Percentiles rank a stretch among this genome's conserved stretches.
phyloP scores from a whole-genome alignment of 1,139 yeast species.

The Meyerozyma guilliermondii region DNA sequence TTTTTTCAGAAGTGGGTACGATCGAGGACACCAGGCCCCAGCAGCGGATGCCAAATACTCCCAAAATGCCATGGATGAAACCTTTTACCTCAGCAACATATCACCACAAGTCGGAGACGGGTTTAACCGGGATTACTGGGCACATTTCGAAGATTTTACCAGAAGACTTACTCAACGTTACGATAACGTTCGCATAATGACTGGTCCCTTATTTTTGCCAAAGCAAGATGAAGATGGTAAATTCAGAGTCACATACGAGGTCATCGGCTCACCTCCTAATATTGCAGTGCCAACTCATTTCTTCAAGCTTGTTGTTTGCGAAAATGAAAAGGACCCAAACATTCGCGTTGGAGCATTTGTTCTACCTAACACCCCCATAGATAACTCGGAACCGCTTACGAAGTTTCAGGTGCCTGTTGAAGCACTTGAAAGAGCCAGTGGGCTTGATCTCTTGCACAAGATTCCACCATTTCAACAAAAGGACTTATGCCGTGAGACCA shows the following conservation, averaged over 20 bases:
- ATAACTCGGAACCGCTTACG: slow-evolving; percentile 64
- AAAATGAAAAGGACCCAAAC: slow-evolving; percentile 43
- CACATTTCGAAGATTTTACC: slow-evolving; percentile 87
- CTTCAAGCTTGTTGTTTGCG: slow-evolving; percentile 86
- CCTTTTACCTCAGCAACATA: slow-evolving; percentile 83
- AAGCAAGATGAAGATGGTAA: slow-evolving; percentile 71
- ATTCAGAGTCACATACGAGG: slow-evolving; percentile 79
- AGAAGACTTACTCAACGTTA: slow-evolving; percentile 68
- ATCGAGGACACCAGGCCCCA: slow-evolving; percentile 96
- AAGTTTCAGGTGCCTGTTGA: slow-evolving; percentile 84
- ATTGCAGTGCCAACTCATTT: slow-evolving; percentile 98
- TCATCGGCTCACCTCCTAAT: slow-evolving; percentile 94
- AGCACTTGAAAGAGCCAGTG: slow-evolving; percentile 82
- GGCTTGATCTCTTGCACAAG: slow-evolving; percentile 72
- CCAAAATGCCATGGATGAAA: slow-evolving; percentile 91
- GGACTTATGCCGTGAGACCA: slow-evolving; percentile 73
- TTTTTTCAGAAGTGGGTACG: slow-evolving; percentile 93
- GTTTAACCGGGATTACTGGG: slow-evolving; percentile 95
- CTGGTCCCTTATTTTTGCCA: slow-evolving; percentile 93
- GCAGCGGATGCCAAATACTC: slow-evolving; percentile 94
- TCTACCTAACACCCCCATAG: slow-evolving; percentile 75
- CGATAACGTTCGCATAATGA: slow-evolving; percentile 74
- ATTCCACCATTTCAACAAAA: slow-evolving; percentile 57
- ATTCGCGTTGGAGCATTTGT: slow-evolving; percentile 90
- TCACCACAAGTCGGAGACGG: slow-evolving; percentile 98